Percentiles rank a stretch among this genome's conserved stretches.
Evolutionary conservation across 2,329 filamentous ascomycete species (phyloP).

Genomic region (Trichoderma cornu-damae): DNA sequence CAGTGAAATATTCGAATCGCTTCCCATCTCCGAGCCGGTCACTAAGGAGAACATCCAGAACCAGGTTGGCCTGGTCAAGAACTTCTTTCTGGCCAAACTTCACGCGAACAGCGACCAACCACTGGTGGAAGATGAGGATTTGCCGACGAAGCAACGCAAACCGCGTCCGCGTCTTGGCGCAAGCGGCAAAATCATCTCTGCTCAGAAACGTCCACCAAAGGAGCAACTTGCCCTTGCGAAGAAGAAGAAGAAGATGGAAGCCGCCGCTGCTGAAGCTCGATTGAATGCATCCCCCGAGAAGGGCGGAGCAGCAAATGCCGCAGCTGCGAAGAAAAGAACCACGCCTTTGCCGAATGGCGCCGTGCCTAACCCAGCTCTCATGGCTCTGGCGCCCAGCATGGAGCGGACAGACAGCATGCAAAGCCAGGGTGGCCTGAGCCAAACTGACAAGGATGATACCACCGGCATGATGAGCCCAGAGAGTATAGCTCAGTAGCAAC

Average conservation of each 20-base stretch:
- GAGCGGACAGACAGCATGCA: conserved; percentile 55
- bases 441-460: conserved; percentile 62
- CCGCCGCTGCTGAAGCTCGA: conserved; percentile 47
- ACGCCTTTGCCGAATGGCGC: conserved; percentile 34
- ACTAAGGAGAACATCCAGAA: conserved; percentile 70
- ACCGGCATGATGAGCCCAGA: conserved; percentile 82
- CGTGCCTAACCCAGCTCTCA: conserved; percentile 36
- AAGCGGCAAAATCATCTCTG: conserved; percentile 80
- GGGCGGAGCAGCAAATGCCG: conserved; percentile 34
- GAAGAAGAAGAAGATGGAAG: conserved; percentile 79
- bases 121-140: conserved; percentile 87
- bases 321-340: conserved; percentile 51
- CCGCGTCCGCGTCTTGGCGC: conserved; percentile 60
- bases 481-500: conserved; percentile 53
- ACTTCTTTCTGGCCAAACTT: conserved; percentile 87
- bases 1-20: conserved; percentile 59
- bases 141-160: conserved; percentile 85
- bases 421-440: conserved; percentile 54
- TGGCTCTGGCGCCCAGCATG: conserved; percentile 47
- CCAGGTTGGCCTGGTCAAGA: conserved; percentile 82
- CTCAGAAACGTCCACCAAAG: conserved; percentile 74
- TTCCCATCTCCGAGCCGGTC: conserved; percentile 69
- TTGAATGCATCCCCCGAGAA: conserved; percentile 36
- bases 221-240: conserved; percentile 80
- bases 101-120: conserved; percentile 75